Base-by-base conservation (phyloP, 1,284 basidiomycete species). In the Irpex lacteus region DNA sequence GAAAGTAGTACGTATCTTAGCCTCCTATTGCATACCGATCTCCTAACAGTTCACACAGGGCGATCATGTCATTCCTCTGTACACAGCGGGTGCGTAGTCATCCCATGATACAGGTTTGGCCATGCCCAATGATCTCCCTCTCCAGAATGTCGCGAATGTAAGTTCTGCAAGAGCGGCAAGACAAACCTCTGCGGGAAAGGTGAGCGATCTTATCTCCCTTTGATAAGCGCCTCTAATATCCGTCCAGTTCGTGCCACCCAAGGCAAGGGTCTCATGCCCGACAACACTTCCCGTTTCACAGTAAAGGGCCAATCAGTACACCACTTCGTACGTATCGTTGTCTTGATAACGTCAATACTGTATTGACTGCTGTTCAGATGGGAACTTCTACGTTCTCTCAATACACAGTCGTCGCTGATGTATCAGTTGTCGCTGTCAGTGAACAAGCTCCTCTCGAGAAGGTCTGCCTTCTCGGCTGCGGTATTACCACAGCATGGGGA, bases 111-210 rank as follows among this genome's bases (percentile, higher is more conserved):
- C 15, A 57, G 64, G 50, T 40, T 53, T 56, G 40, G 15, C 26
- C 37, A 7, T 4, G 8, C 32, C 9, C 19, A 59, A 21, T 65
- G 50, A 64, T 65, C 64, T 47, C n/a, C 4, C 64, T 11, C 38
- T 53, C 60, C 70, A 94, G 96, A 98, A 78, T 98, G 96, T 76
- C 86, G 86, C 59, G 89, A 98, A 80, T 98, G 96, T 82, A 97
- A 97, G 78, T 98, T 98, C 83, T 99, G 97, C 86, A 97, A 91
- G 81, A 96, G 94, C 64, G 98, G 97, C 67, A 99, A 98, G 85
- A 99, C 97, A 66, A 99, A 98, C 79, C 85, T 98, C 54, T 98
- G 95, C 74, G 91, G 94, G 65, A 86, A 88, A 80, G 92, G 93
- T 92, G 69, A 37, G 72, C 49, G 5, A 8, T 9, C 21, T 68